Evolutionary conservation across 2,329 filamentous ascomycete species (phyloP).

Genomic region (Orbilia blumenaviensis): DNA sequence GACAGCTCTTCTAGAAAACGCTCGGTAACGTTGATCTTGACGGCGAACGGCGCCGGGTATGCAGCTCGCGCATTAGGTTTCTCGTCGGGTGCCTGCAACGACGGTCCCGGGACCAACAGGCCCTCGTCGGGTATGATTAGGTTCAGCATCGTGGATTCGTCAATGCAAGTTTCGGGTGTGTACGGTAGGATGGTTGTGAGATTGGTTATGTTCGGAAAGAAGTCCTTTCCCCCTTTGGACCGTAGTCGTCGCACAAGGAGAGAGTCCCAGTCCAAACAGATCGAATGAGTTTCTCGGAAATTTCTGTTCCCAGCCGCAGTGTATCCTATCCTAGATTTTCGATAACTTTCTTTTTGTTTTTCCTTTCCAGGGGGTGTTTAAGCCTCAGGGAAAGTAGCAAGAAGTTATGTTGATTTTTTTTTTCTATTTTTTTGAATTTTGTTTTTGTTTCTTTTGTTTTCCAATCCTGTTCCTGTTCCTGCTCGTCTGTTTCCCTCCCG

Average conservation of each 20-base stretch:
- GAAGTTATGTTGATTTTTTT: neutral
- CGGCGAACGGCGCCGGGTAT: slow-evolving; percentile 52
- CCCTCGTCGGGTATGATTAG: slow-evolving; percentile 48
- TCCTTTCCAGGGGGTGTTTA: neutral
- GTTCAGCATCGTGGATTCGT: slow-evolving; percentile 50
- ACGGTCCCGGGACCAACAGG: slow-evolving; percentile 46
- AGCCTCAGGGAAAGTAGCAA: too few relatives aligned
- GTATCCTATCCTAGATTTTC: neutral
- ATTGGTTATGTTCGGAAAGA: slow-evolving; percentile 14
- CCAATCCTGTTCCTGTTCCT: neutral
- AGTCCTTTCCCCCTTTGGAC: neutral
- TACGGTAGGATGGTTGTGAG: slow-evolving; percentile 18
- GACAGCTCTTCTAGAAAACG: slow-evolving; percentile 52
- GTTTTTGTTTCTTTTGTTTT: neutral
- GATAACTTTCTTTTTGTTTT: neutral
- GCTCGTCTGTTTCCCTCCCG: slow-evolving; percentile 36
- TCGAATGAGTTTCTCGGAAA: slow-evolving; percentile 21
- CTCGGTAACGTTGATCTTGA: slow-evolving; percentile 52
- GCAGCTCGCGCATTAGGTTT: slow-evolving; percentile 47
- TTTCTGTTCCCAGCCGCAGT: slow-evolving; percentile 28
- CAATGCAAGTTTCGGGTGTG: slow-evolving; percentile 45
- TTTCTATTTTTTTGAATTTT: neutral
- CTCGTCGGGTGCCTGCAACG: slow-evolving; percentile 53
- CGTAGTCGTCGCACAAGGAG: slow-evolving; percentile 42
- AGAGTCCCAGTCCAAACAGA: slow-evolving; percentile 17